Evolutionary conservation across 306 rosid species (phyloP).

Genomic region (Herpetospermum pedunculosum): DNA sequence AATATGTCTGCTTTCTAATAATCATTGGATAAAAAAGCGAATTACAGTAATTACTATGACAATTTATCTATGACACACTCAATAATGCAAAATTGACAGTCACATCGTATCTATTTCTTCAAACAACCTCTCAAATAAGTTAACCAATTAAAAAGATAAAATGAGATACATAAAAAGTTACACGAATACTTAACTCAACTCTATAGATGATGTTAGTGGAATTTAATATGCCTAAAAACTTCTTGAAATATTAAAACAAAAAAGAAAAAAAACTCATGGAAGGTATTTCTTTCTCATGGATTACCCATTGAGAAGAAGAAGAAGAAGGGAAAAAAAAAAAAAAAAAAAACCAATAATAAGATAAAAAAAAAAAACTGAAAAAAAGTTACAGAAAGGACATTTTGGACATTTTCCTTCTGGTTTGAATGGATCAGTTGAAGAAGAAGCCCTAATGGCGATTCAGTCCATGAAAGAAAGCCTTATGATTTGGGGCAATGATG

Average conservation of each 20-base stretch:
- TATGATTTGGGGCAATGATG: slow-evolving; percentile 66
- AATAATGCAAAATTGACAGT: too few species aligned
- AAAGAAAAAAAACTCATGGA: not conserved
- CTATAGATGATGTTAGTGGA: not conserved
- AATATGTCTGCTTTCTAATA: too few species aligned
- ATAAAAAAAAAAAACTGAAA: not conserved
- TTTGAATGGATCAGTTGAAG: not conserved
- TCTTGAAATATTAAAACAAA: not conserved
- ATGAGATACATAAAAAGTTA: not conserved
- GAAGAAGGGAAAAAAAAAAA: not conserved
- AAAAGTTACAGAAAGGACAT: not conserved
- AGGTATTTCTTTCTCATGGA: not conserved
- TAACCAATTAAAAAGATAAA: too few species aligned
- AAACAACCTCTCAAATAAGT: too few species aligned
- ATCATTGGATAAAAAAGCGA: too few species aligned
- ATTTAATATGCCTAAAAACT: not conserved
- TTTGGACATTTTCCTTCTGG: not conserved
- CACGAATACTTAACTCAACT: not conserved
- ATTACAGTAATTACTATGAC: too few species aligned
- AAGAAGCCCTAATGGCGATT: not conserved
- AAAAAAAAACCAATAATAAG: not conserved
- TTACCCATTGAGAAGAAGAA: not conserved
- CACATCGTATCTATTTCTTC: too few species aligned
- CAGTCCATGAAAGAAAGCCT: slow-evolving; percentile 51
- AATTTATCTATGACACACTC: too few species aligned